These are phyloP conservation scores for Phytophthora tentaculata DNA, from an alignment of 352 stramenopile species.

Conservation along the genomic window DNA sequence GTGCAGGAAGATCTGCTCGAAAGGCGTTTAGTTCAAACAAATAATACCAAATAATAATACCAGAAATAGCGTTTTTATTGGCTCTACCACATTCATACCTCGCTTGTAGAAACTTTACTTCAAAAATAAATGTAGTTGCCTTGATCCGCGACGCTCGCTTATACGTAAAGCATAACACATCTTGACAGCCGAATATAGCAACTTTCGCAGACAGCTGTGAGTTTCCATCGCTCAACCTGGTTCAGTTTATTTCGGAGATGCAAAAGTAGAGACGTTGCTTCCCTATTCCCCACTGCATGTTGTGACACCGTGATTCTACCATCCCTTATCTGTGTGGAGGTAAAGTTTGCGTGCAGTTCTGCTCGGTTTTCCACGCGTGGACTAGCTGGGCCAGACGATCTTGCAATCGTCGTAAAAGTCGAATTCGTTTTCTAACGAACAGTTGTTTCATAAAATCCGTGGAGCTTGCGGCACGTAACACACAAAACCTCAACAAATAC, in stretches of 20 bases:
- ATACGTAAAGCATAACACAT: background rate
- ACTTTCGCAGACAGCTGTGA: background rate
- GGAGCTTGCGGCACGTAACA: conserved; percentile 2
- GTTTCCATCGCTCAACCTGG: background rate
- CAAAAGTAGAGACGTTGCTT: background rate
- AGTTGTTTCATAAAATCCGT: conserved; percentile 29
- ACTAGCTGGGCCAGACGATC: conserved; percentile 5
- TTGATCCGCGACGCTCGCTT: too few species aligned
- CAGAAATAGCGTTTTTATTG: too few species aligned
- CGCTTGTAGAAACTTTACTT: too few species aligned
- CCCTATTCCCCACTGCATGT: background rate
- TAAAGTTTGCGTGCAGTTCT: too few species aligned
- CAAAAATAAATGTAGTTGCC: too few species aligned
- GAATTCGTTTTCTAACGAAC: conserved; percentile 16
- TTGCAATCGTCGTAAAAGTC: background rate
- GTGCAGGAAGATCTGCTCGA: background rate
- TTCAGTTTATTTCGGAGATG: background rate
- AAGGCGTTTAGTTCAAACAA: too few species aligned
- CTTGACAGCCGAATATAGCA: background rate
- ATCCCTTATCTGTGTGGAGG: too few species aligned
- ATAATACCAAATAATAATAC: too few species aligned
- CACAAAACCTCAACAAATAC: conserved; percentile 2
- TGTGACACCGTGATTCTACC: too few species aligned
- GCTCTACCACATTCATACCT: too few species aligned
- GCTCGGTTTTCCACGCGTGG: too few species aligned